Percentiles rank a stretch among this genome's conserved stretches.
Conservation (phyloP, 352 stramenopile genomes). For the Pythium sp. region DNA sequence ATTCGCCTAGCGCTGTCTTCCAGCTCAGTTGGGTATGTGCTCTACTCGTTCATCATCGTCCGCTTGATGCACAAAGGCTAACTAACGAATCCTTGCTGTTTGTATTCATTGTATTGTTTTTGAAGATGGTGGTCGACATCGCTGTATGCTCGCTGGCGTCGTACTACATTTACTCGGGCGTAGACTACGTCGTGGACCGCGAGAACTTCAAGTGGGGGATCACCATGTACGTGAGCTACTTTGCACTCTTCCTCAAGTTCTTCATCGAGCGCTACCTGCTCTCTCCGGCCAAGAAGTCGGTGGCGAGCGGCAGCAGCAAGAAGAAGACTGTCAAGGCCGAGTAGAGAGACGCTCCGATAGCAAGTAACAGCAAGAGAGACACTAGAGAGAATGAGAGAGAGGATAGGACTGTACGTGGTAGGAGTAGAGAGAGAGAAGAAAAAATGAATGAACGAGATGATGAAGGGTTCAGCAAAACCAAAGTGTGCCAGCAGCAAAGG, state of each 20-base stretch:
- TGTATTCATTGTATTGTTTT: not conserved
- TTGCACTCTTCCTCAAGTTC: conserved; percentile 92
- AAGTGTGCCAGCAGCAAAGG: too few species aligned
- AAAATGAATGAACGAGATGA: too few species aligned
- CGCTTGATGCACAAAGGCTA: too few species aligned
- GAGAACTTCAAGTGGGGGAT: conserved; percentile 88
- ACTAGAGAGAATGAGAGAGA: not conserved
- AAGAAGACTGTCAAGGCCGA: conserved; percentile 28
- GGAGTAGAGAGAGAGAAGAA: too few species aligned
- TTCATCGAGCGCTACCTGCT: conserved; percentile 88
- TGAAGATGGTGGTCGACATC: conserved; percentile 71
- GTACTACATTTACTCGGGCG: conserved; percentile 76
- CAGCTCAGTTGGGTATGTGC: too few species aligned
- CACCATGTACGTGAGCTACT: conserved; percentile 95
- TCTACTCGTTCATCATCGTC: too few species aligned
- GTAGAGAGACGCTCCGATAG: conserved; percentile 3
- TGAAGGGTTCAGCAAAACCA: too few species aligned
- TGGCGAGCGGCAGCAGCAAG: conserved; percentile 10
- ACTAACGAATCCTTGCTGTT: too few species aligned
- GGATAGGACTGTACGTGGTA: too few species aligned
- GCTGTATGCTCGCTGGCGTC: conserved; percentile 66
- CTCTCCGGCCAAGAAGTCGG: conserved; percentile 31
- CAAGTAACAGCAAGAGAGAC: too few species aligned
- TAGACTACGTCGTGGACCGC: conserved; percentile 69
- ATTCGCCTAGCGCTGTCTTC: conserved; percentile 15